Conservation (phyloP, 495 filamentous ascomycete species). For the Cercophora scortea region DNA sequence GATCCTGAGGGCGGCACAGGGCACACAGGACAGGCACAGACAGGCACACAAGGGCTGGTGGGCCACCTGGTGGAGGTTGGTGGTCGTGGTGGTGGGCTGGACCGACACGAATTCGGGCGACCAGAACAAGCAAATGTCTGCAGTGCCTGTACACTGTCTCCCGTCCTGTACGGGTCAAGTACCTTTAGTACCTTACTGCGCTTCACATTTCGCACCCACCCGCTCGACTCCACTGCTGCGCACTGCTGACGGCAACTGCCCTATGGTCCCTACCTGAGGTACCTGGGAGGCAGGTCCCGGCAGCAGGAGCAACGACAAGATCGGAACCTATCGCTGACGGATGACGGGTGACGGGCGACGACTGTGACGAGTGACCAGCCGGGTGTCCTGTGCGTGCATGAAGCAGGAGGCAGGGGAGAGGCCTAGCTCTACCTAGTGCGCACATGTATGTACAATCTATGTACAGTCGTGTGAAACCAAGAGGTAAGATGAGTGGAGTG, state of each 20-base stretch:
- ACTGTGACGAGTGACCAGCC: slow-evolving; percentile 3
- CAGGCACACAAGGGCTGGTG: background rate
- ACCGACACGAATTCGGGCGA: slow-evolving; percentile 8
- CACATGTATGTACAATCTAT: too few relatives aligned
- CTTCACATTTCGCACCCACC: too few relatives aligned
- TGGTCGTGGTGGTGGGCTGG: background rate
- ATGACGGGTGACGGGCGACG: too few relatives aligned
- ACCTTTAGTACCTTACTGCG: too few relatives aligned
- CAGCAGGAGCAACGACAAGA: background rate
- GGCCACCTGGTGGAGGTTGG: too few relatives aligned
- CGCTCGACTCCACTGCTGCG: too few relatives aligned
- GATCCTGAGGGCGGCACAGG: slow-evolving; percentile 19
- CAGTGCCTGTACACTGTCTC: too few relatives aligned
- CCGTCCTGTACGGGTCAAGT: too few relatives aligned
- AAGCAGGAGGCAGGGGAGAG: slow-evolving; percentile 10
- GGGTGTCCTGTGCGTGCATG: slow-evolving; percentile 7
- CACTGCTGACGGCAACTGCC: too few relatives aligned
- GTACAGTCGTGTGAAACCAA: too few relatives aligned
- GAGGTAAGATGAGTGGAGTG: slow-evolving; percentile 3
- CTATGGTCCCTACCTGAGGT: background rate
- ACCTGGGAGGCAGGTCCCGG: background rate
- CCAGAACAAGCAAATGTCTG: background rate
- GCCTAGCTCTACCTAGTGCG: too few relatives aligned
- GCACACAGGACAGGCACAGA: slow-evolving; percentile 13
- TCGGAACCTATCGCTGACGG: too few relatives aligned